These are phyloP conservation scores for Fusarium sulawesiense DNA, from an alignment of 2,329 filamentous ascomycete genomes.

Conservation along the genomic window DNA sequence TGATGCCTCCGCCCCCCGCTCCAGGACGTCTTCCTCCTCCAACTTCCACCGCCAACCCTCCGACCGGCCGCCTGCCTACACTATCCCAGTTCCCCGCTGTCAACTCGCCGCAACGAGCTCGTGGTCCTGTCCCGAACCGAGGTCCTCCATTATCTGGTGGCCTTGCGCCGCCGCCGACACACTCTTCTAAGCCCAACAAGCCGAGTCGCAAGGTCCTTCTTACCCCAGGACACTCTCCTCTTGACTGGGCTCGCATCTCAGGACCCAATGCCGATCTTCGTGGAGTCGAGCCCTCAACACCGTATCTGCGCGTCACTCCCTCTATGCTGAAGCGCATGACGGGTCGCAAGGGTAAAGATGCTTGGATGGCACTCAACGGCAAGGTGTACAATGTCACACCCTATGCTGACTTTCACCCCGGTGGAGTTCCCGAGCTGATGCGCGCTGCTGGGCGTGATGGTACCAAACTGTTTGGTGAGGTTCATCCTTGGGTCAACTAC, in stretches of 20 bases:
- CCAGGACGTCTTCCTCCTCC: constrained; percentile 40
- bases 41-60: constrained; percentile 32
- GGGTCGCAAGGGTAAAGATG: constrained; percentile 84
- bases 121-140: constrained; percentile 57
- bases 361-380: constrained; percentile 90
- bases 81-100: constrained; percentile 61
- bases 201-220: constrained; percentile 79
- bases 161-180: constrained; percentile 68
- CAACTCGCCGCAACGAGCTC: constrained; percentile 64
- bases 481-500: constrained; percentile 79
- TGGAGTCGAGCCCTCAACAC: constrained; percentile 63
- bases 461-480: constrained; percentile 71
- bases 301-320: constrained; percentile 81
- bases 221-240: constrained; percentile 89
- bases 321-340: constrained; percentile 81
- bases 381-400: constrained; percentile 95
- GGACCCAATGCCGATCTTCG: constrained; percentile 74
- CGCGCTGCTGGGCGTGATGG: constrained; percentile 71
- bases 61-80: constrained; percentile 48
- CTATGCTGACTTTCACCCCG: constrained; percentile 91
- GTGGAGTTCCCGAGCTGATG: constrained; percentile 80
- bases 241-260: constrained; percentile 92
- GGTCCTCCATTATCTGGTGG: constrained; percentile 48
- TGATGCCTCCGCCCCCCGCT: constrained; percentile 48
- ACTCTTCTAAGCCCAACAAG: constrained; percentile 63